phyloP scores from a whole-genome alignment of 192 early-diverging fungal species.

The Coemansia sp. region DNA sequence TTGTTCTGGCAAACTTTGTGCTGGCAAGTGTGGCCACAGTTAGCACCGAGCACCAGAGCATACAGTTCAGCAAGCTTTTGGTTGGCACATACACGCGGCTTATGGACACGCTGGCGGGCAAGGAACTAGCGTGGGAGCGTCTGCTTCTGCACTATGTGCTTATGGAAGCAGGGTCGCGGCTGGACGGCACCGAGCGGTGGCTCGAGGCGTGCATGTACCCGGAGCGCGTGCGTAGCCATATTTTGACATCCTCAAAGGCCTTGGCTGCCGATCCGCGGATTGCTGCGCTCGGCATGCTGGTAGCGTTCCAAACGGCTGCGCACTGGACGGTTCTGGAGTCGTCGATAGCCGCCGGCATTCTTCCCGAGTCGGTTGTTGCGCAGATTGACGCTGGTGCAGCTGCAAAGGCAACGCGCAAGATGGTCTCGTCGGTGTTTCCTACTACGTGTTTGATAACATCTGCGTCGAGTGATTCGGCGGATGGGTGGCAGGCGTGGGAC shows the following conservation, averaged over 20 bases:
- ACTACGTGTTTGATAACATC: not conserved
- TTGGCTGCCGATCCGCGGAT: constrained; percentile 4
- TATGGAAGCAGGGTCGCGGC: constrained; percentile 31
- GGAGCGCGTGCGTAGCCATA: constrained; percentile 6
- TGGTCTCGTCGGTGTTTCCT: constrained; percentile 19
- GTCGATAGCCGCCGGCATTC: constrained; percentile 19
- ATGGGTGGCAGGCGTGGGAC: constrained; percentile 37
- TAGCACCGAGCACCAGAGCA: constrained; percentile 44
- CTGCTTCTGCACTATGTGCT: constrained; percentile 42
- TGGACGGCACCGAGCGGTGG: constrained; percentile 38
- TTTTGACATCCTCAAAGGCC: not conserved
- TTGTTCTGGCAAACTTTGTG: constrained; percentile 28
- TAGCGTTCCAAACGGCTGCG: constrained; percentile 43
- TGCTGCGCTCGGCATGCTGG: constrained; percentile 25
- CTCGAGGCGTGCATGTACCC: constrained; percentile 30
- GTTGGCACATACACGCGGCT: constrained; percentile 10
- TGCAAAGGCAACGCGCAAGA: constrained; percentile 8
- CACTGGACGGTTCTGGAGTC: constrained; percentile 36
- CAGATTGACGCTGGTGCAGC: constrained; percentile 2
- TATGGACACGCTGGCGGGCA: constrained; percentile 1
- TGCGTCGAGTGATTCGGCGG: not conserved
- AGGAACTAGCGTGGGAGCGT: constrained; percentile 21
- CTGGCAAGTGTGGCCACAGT: constrained; percentile 22
- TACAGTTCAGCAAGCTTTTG: constrained; percentile 14
- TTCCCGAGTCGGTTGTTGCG: constrained; percentile 22